These are phyloP conservation scores for Tetracentron sinense DNA, from an alignment of 164 flowering plant genomes.

Conservation along the genomic window DNA sequence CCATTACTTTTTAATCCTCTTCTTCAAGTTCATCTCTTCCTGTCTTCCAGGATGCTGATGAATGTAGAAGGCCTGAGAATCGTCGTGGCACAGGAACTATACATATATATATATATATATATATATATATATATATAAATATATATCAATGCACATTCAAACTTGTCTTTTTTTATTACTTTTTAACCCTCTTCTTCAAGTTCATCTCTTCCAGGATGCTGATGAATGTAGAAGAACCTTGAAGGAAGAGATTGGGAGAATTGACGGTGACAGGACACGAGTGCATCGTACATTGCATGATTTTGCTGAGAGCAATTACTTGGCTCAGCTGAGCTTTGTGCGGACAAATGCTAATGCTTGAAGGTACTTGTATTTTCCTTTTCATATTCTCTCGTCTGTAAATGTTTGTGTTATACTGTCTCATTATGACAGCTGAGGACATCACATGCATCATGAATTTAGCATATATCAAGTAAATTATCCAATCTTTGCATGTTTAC, in stretches of 20 bases:
- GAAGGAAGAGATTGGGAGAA: slow-evolving; percentile 47
- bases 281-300: slow-evolving; percentile 74
- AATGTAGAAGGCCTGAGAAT: slow-evolving; percentile 45
- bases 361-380: slow-evolving; percentile 13
- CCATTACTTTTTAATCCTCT: background rate
- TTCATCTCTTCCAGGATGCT: slow-evolving; percentile 40
- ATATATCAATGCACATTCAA: too few relatives aligned
- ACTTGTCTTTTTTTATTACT: background rate
- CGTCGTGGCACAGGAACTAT: too few relatives aligned
- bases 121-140: too few relatives aligned
- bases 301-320: slow-evolving; percentile 90
- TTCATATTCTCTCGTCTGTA: background rate
- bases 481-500: too few relatives aligned
- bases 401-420: too few relatives aligned
- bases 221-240: slow-evolving; percentile 45
- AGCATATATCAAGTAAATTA: too few relatives aligned
- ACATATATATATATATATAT: too few relatives aligned
- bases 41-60: slow-evolving; percentile 59
- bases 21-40: background rate
- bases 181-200: background rate
- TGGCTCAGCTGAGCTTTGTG: slow-evolving; percentile 66
- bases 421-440: too few relatives aligned
- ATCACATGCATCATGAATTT: too few relatives aligned
- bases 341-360: slow-evolving; percentile 28
- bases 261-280: slow-evolving; percentile 48